phyloP scores from a whole-genome alignment of 2,329 filamentous ascomycete genomes.

The Hypocreales sp. region DNA sequence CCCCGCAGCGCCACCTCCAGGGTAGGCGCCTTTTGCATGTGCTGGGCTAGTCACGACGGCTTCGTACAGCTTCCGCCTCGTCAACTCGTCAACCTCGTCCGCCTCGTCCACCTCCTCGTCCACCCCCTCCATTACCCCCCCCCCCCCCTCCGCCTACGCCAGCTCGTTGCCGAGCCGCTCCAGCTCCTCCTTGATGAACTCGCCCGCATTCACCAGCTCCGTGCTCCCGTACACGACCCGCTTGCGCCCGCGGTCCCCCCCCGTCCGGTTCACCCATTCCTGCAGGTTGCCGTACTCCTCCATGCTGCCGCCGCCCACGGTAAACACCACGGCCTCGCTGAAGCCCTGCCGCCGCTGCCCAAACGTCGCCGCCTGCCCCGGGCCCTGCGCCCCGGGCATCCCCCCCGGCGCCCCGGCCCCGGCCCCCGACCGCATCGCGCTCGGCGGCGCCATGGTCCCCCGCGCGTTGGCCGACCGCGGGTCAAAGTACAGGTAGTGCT shows the following conservation, averaged over 20 bases:
- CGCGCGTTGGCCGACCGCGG: slow-evolving; percentile 84
- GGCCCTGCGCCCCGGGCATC: slow-evolving; percentile 30
- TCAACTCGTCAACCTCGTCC: too few relatives aligned
- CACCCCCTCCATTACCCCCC: too few relatives aligned
- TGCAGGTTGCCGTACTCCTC: slow-evolving; percentile 97
- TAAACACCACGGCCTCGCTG: slow-evolving; percentile 84
- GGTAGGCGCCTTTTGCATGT: too few relatives aligned
- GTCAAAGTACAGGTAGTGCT: slow-evolving; percentile 95
- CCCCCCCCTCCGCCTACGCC: too few relatives aligned
- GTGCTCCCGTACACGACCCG: slow-evolving; percentile 92
- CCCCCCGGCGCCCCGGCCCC: slow-evolving; percentile 28
- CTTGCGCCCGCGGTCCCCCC: slow-evolving; percentile 50
- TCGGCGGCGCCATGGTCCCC: slow-evolving; percentile 76
- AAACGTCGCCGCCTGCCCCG: slow-evolving; percentile 68
- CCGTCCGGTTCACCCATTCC: slow-evolving; percentile 79
- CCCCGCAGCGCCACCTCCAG: too few relatives aligned
- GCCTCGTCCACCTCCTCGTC: too few relatives aligned
- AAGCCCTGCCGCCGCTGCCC: slow-evolving; percentile 83
- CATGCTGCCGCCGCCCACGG: slow-evolving; percentile 92
- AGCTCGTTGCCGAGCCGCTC: slow-evolving; percentile 47
- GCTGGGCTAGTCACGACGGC: too few relatives aligned
- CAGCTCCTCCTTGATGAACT: slow-evolving; percentile 50
- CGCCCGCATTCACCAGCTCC: slow-evolving; percentile 55
- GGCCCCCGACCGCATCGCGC: slow-evolving; percentile 33
- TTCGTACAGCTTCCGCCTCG: too few relatives aligned